Evolutionary conservation across 2,329 filamentous ascomycete genomes (phyloP).

Genomic region (Stagonosporopsis cucurbitacearum): DNA sequence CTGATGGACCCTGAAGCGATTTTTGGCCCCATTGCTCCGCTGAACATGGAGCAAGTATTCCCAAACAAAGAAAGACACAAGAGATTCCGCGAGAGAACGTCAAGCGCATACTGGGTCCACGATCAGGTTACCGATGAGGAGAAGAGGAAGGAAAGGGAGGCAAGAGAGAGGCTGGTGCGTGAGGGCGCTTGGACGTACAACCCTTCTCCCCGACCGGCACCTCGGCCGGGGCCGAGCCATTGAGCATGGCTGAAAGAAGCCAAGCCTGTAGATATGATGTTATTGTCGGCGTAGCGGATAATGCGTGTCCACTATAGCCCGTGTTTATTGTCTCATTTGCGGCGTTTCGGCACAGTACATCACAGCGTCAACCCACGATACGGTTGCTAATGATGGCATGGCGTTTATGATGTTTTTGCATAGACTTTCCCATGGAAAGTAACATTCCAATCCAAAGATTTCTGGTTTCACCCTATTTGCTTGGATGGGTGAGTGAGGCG

Average conservation of each 20-base stretch:
- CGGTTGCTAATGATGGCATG: constrained; percentile 17
- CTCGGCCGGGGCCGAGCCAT: constrained; percentile 20
- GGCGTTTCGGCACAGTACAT: constrained; percentile 6
- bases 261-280: not conserved
- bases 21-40: constrained; percentile 84
- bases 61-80: constrained; percentile 76
- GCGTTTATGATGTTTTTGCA: constrained; percentile 11
- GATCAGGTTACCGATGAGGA: constrained; percentile 89
- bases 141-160: constrained; percentile 78
- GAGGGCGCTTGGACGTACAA: constrained; percentile 77
- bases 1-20: constrained; percentile 81
- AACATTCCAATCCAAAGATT: constrained; percentile 9
- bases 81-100: constrained; percentile 89
- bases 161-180: constrained; percentile 76
- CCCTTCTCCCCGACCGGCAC: constrained; percentile 39
- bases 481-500: not conserved
- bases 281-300: not conserved
- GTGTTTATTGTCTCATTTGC: not conserved
- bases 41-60: constrained; percentile 98
- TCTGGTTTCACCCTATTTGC: not conserved
- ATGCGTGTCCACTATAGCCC: not conserved
- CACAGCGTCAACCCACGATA: constrained; percentile 11
- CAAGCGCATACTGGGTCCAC: constrained; percentile 90
- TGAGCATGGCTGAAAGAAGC: not conserved
- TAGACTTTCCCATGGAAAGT: constrained; percentile 14